Base-by-base conservation (phyloP, 805 yeast species). In the Tetrapisispora iriomotensis region DNA sequence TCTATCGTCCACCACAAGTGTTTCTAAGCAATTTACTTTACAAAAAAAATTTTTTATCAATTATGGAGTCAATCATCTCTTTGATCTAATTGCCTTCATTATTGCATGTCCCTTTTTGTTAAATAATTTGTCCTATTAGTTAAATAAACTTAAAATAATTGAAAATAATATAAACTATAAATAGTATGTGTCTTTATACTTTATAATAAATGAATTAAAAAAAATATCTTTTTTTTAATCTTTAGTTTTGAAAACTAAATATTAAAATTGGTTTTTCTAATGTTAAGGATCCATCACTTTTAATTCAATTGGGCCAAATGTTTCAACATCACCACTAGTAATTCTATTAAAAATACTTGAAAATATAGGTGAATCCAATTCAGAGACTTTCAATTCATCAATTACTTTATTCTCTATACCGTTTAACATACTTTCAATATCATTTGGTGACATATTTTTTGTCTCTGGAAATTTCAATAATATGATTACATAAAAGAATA, bases 1-100 rank as follows among this genome's bases (percentile, higher is more conserved):
- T 87, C 96, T 51, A 92, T 92, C 67, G 98, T 92, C 51, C 72
- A 67, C 62, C 70, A 65, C 66, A 67, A 67, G 53, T 67, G 72
- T 66, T 67, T 67, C 70, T 67, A 64, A 66, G 46, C 45, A 14
- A n/a, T n/a, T n/a, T n/a, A n/a, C n/a, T n/a, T n/a, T n/a, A n/a
- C n/a, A n/a, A n/a, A n/a, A n/a, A n/a, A n/a, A 14, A 17, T 17
- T 17, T 14, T 27, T 27, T 10, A n/a, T 8, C 8, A 10, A 27
- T 9, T 14, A 27, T 13, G 5, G 4, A 6, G 10, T 7, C 8
- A 9, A n/a, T n/a, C n/a, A n/a, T n/a, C n/a, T n/a, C n/a, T n/a
- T n/a, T n/a, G n/a, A n/a, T n/a, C n/a, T n/a, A n/a, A n/a, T n/a
- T n/a, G n/a, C n/a, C n/a, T n/a, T n/a, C n/a, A n/a, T n/a, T n/a